phyloP scores from a whole-genome alignment of 2,329 filamentous ascomycete species.

The Emergomyces pasteurianus region DNA sequence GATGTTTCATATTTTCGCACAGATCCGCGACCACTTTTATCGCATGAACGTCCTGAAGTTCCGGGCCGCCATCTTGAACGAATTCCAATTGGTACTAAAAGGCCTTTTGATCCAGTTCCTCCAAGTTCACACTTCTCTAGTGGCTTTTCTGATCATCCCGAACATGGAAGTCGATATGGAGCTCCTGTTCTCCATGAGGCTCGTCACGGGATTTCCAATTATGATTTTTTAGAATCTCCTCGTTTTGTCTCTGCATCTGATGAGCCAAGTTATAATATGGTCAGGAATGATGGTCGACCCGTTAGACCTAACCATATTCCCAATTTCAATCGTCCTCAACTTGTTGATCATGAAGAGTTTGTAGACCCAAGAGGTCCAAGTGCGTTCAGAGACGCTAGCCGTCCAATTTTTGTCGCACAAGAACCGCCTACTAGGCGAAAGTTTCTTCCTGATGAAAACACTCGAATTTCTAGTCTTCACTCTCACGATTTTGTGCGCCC shows the following conservation, averaged over 20 bases:
- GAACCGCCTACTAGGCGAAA: conserved; percentile 13
- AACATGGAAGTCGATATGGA: conserved; percentile 10
- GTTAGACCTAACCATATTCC: conserved; percentile 11
- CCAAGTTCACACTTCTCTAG: conserved; percentile 11
- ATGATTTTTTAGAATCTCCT: conserved; percentile 3
- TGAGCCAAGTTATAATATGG: conserved; percentile 10
- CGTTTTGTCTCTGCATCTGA: conserved; percentile 7
- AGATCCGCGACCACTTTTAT: conserved; percentile 1
- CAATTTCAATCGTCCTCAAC: conserved; percentile 9
- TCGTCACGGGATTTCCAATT: conserved; percentile 1
- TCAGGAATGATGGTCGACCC: conserved; percentile 12
- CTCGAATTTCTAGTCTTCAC: conserved; percentile 16
- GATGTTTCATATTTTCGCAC: conserved; percentile 8
- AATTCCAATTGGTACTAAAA: conserved; percentile 4
- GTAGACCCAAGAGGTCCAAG: conserved; percentile 4
- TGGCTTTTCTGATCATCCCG: conserved; percentile 10
- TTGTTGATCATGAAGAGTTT: conserved; percentile 13
- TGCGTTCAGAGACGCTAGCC: neutral
- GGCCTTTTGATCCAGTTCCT: conserved; percentile 9
- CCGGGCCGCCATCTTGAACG: conserved; percentile 13
- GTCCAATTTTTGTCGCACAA: conserved; percentile 10
- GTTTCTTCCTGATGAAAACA: conserved; percentile 4
- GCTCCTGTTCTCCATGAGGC: conserved; percentile 5
- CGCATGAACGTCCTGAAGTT: conserved; percentile 10
- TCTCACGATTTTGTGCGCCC: conserved; percentile 27